Conservation (phyloP, 345 rosid species). For the Cardamine resedifolia region DNA sequence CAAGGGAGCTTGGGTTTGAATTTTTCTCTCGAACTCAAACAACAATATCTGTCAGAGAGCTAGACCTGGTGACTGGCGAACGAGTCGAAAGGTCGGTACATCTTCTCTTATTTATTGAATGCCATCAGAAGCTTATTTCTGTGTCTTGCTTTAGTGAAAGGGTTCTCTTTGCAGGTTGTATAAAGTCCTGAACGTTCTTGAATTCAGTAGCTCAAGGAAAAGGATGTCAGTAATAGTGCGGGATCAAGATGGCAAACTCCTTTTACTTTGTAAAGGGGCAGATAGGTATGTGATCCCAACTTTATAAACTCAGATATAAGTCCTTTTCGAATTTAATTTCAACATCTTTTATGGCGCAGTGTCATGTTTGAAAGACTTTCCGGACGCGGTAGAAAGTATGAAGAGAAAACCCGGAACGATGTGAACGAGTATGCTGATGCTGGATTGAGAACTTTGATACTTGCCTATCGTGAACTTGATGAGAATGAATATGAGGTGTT, state of each 20-base stretch:
- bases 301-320: background rate
- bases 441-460: constrained; percentile 84
- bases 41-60: constrained; percentile 58
- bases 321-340: background rate
- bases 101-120: constrained; percentile 15
- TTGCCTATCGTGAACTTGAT: constrained; percentile 82
- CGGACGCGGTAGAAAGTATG: constrained; percentile 54
- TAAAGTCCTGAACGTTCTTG: constrained; percentile 66
- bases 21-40: constrained; percentile 77
- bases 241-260: constrained; percentile 67
- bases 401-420: constrained; percentile 69
- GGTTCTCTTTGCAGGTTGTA: constrained; percentile 57
- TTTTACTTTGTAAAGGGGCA: constrained; percentile 90
- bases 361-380: constrained; percentile 93
- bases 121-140: constrained; percentile 10
- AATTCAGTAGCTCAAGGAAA: constrained; percentile 60
- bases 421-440: constrained; percentile 95
- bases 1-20: constrained; percentile 90
- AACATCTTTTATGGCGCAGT: constrained; percentile 41
- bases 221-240: constrained; percentile 92
- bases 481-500: constrained; percentile 64
- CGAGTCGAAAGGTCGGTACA: constrained; percentile 67
- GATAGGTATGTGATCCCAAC: constrained; percentile 69
- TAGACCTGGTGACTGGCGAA: constrained; percentile 52
- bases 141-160: constrained; percentile 1